Percentiles rank a stretch among this genome's conserved stretches.
Conservation (phyloP, 1,284 basidiomycete genomes). For the Fomitopsis pinicola region DNA sequence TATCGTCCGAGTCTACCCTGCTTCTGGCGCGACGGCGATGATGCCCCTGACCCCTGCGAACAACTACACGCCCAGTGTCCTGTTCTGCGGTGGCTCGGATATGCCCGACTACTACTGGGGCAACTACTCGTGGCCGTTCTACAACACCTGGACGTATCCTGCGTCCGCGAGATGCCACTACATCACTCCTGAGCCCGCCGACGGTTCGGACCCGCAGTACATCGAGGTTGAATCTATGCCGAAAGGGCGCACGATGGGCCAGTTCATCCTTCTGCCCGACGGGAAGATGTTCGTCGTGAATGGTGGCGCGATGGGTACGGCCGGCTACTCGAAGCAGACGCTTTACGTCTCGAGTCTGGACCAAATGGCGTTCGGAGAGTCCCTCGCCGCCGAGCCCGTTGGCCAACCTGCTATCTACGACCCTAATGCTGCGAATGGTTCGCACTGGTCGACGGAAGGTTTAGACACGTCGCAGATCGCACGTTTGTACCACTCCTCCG, state of each 20-base stretch:
- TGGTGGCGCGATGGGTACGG: slow-evolving; percentile 75
- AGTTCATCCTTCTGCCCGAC: slow-evolving; percentile 78
- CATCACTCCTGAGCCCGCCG: slow-evolving; percentile 77
- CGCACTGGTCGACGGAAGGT: slow-evolving; percentile 70
- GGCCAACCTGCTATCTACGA: slow-evolving; percentile 76
- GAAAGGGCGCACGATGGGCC: slow-evolving; percentile 81
- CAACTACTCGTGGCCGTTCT: slow-evolving; percentile 65
- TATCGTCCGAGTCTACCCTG: slow-evolving; percentile 87
- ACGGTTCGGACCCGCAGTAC: slow-evolving; percentile 50
- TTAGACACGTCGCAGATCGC: slow-evolving; percentile 59
- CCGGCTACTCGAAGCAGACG: slow-evolving; percentile 60
- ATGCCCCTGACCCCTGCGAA: slow-evolving; percentile 87
- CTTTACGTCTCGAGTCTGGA: slow-evolving; percentile 37
- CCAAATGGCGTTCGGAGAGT: slow-evolving; percentile 62
- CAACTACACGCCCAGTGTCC: slow-evolving; percentile 80
- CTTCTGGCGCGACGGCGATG: slow-evolving; percentile 88
- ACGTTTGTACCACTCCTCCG: slow-evolving; percentile 86
- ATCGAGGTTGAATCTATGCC: slow-evolving; percentile 73
- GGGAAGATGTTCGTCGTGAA: slow-evolving; percentile 75
- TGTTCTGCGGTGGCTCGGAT: slow-evolving; percentile 88
- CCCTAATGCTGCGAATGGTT: slow-evolving; percentile 57
- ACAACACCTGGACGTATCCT: slow-evolving; percentile 62
- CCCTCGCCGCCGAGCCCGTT: slow-evolving; percentile 63
- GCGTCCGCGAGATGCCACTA: slow-evolving; percentile 65
- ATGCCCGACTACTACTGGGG: slow-evolving; percentile 71